phyloP scores from a whole-genome alignment of 371 early-diverging fungal species.

The Mortierella sp. region DNA sequence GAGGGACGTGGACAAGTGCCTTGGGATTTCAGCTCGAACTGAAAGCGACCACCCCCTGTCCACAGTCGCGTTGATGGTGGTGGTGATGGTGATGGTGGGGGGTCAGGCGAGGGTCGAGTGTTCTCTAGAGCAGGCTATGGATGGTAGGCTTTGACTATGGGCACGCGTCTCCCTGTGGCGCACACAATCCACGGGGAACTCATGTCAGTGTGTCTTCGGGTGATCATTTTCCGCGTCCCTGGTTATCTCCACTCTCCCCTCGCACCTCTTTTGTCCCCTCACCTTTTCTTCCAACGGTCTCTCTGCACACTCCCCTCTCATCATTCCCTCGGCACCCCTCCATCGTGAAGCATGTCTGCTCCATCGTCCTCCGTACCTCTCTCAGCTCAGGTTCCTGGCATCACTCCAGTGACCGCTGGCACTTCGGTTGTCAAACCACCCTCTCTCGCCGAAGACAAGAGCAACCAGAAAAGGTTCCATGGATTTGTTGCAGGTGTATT shows the following conservation, averaged over 20 bases:
- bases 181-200: too few species aligned
- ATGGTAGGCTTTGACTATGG: too few species aligned
- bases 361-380: constrained; percentile 7
- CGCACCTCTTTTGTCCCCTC: too few species aligned
- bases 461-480: constrained; percentile 66
- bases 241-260: neutral
- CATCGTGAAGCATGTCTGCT: constrained; percentile 15
- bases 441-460: constrained; percentile 24
- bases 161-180: too few species aligned
- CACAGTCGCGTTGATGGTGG: neutral
- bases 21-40: constrained; percentile 38
- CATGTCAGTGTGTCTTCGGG: too few species aligned
- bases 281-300: neutral
- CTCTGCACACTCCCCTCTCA: neutral
- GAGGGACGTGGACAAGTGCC: constrained; percentile 16
- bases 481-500: constrained; percentile 84
- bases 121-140: neutral
- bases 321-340: constrained; percentile 1
- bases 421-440: neutral
- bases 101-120: neutral
- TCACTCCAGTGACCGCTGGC: too few species aligned
- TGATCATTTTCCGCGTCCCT: too few species aligned
- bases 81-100: neutral
- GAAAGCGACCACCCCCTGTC: constrained; percentile 9
- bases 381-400: neutral